Base-by-base conservation (phyloP, 345 rosid genomes). In the Populus ilicifolia region DNA sequence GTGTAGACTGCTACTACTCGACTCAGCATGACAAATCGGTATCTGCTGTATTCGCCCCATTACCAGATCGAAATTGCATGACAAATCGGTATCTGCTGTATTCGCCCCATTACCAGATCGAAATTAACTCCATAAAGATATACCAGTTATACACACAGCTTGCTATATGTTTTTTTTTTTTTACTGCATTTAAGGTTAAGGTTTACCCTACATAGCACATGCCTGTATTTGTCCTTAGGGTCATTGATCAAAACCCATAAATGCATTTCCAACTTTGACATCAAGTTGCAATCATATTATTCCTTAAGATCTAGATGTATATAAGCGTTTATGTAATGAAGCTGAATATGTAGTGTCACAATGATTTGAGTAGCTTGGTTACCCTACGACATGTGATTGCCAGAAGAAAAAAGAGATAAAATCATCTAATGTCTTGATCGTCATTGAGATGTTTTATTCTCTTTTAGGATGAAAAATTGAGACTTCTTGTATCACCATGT, bases 1-100 rank as follows among this genome's bases (percentile, higher is more conserved):
- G 86, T 79, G 80, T 67, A 71, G 89, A 83, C 73, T 78, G 86
- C 85, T 67, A 84, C 86, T 46, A 79, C 86, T 82, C 86, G 73
- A 59, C 71, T 61, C 70, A 65, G n/a, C 71, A 73, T 77, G 83
- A 77, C 87, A 86, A 81, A 81, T 79, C 77, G 85, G 84, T 75
- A 81, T 83, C 81, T 50, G 62, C 65, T 67, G 70, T 21, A 8
- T 20, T 20, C 46, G 23, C 41, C 43, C 23, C 41, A 36, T 29
- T 20, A 14, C 41, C 50, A n/a, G 63, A 50, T 35, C 43, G 35
- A 77, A 52, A 52, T 52, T 52, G n/a, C 71, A 73, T 77, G 83
- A 77, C 87, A 86, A 81, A 81, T 79, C 77, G 85, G 84, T 75
- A 81, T 83, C 81, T 50, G 62, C 65, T 67, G 70, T 21, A 8